These are phyloP conservation scores for Candida coleopterorum DNA, from an alignment of 805 yeast genomes.

Conservation along the genomic window DNA sequence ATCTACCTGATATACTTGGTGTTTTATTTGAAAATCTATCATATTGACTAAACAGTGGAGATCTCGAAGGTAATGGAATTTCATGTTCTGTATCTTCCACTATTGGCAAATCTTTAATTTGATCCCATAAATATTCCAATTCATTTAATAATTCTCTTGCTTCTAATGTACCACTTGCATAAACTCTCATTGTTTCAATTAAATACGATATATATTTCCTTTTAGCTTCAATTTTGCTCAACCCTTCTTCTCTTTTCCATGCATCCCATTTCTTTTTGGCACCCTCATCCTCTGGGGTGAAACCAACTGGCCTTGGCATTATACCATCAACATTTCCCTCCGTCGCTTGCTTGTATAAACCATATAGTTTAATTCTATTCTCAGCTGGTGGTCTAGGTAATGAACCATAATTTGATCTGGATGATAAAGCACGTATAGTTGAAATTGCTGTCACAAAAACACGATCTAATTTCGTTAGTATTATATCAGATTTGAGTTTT, in stretches of 20 bases:
- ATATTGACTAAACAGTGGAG: constrained; percentile 32
- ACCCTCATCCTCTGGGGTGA: constrained; percentile 56
- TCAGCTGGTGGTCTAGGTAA: constrained; percentile 76
- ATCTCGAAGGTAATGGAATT: constrained; percentile 26
- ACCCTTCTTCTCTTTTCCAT: constrained; percentile 73
- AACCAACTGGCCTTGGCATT: constrained; percentile 62
- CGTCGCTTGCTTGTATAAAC: constrained; percentile 84
- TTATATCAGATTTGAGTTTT: neutral
- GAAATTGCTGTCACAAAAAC: constrained; percentile 81
- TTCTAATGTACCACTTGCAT: constrained; percentile 63
- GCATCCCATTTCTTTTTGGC: constrained; percentile 79
- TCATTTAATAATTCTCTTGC: constrained; percentile 63
- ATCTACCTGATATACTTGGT: constrained; percentile 10
- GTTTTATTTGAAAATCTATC: constrained; percentile 35
- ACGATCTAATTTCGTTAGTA: constrained; percentile 43
- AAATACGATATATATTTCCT: constrained; percentile 61
- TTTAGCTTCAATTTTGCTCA: constrained; percentile 68
- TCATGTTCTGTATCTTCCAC: constrained; percentile 27
- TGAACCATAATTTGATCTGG: constrained; percentile 55
- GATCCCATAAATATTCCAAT: constrained; percentile 72
- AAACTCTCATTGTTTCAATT: constrained; percentile 66
- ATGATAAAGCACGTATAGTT: constrained; percentile 68
- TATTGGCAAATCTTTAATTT: constrained; percentile 47
- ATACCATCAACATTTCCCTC: constrained; percentile 76
- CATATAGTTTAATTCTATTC: constrained; percentile 64